Base-by-base conservation (phyloP, 148 eudicot genomes). In the Drosera capensis region DNA sequence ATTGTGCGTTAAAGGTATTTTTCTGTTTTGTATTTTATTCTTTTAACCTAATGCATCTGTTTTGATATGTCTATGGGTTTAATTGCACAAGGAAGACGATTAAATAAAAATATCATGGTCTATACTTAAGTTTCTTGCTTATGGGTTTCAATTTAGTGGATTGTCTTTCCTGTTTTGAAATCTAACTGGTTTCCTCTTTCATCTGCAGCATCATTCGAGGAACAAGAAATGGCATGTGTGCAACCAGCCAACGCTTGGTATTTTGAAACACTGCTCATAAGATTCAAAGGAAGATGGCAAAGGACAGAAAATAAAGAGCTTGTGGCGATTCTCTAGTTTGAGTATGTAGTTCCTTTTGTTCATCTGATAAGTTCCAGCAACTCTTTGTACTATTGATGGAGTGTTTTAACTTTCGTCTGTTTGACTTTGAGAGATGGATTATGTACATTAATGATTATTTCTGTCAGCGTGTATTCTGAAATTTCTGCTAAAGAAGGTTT, bases 201-300 rank as follows among this genome's bases (percentile, higher is more conserved):
- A 38, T 46, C 47, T 34, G 50, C 94, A 87, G 94, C 96, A 87
- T 65, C 90, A 82, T 57, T 51, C 90, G 24, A 74, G 66, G 60
- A 77, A 72, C 57, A 82, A 87, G 40, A 87, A 79, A 59, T 87
- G 94, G 67, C 82, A 69, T 21, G 83, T 79, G 1, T 87, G 96
- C 67, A 66, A 87, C 80, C 55, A 76, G 69, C 79, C 77, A 9
- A 87, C 94, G 0, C 64, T 64, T 51, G 96, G 94, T 51, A 74
- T 82, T 45, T 87, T 86, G 62, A 79, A n/a, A 86, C 46, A 68
- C 88, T 13, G 96, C 94, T 1, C 75, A 64, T 12, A 94, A 79
- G 71, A 73, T 82, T 46, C 83, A 79, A 44, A 79, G 74, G 62
- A 82, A 41, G 48, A 74, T 48, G 51, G 85, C 80, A 26, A 75